Base-by-base conservation (phyloP, 306 rosid genomes). In the Prunus fruticosa region DNA sequence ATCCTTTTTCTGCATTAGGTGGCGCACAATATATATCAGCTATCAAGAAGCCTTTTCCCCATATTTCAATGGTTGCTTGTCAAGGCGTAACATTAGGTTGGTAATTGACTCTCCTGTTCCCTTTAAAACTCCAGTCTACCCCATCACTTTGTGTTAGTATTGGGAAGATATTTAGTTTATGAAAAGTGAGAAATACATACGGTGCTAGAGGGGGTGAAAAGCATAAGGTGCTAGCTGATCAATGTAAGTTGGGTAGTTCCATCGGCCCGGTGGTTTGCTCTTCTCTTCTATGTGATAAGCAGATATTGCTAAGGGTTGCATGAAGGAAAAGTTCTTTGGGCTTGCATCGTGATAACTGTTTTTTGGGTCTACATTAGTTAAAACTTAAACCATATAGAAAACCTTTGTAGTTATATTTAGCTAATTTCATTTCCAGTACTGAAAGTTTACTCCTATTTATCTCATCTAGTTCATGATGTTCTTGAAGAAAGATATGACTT, bases 1-100 rank as follows among this genome's bases (percentile, higher is more conserved):
- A 90, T 86, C 96, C 98, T 63, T 93, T 90, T 84, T 93, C 98
- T n/a, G 90, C 88, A 67, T 85, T 93, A 61, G 97, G 96, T 43
- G 97, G 98, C 66, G 72, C 78, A 67, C 81, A 80, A 49, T 91
- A 91, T 57, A 83, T 93, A 77, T 82, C 97, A 79, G 91, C 98
- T 64, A 84, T 93, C 50, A 91, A 89, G 81, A 93, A 84, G 82
- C 87, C 97, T 54, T 91, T 93, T 86, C 80, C 91, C 66, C 91
- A 88, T 73, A 80, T 91, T 74, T 84, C 90, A 32, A 82, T 93
- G 89, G 87, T 93, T 86, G 98, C 97, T 82, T 91, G 97, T 75
- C 97, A 88, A 73, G 97, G 98, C 80, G 87, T 93, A 74, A 87
- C 76, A 45, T 74, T 86, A 49, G 98, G 97, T 92, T 84, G 78